Base-by-base conservation (phyloP, 305 asterid species). In the Solanum hybrid region DNA sequence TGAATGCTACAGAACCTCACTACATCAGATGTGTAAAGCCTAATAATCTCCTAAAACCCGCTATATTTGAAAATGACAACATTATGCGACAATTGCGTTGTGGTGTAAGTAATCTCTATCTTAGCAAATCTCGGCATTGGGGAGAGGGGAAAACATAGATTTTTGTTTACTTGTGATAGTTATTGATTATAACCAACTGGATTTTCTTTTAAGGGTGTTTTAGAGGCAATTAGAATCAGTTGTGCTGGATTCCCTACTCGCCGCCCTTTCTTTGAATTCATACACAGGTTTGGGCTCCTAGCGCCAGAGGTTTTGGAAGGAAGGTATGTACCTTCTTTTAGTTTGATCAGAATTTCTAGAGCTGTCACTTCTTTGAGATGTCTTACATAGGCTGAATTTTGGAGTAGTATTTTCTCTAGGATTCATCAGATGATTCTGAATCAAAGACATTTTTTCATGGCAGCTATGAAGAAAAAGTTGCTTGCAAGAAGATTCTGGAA, bases 231-330 rank as follows among this genome's bases (percentile, higher is more conserved):
- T 91, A 94, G 99, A 94, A 98, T 98, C 88, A 98, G 99, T 89
- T 96, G 99, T 92, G 99, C 99, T n/a, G 99, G 99, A 88, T 98
- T 93, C 91, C 99, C 99, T 91, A 98, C 99, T 89, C 99, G 99
- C 38, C 98, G 99, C 89, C 96, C 96, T 92, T 98, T 96, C 93
- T 96, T 94, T 90, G 99, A 98, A 90, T 98, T 98, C 94, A 92
- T 96, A 91, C 93, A 95, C 93, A 95, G 99, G 95, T 96, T 98
- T 92, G 98, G 99, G 88, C 95, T 96, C 94, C 98, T 98, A 91
- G 99, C 99, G 31, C 96, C 99, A 22, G 98, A 96, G 94, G 93
- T 90, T 91, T 93, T 96, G 94, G 96, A 88, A 91, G 98, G 97
- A 90, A 96, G 93, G 99, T 98, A 90, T 91, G 93, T 92, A 45